Conservation (phyloP, 768 basidiomycete species). For the Naganishia vaughanmartiniae region DNA sequence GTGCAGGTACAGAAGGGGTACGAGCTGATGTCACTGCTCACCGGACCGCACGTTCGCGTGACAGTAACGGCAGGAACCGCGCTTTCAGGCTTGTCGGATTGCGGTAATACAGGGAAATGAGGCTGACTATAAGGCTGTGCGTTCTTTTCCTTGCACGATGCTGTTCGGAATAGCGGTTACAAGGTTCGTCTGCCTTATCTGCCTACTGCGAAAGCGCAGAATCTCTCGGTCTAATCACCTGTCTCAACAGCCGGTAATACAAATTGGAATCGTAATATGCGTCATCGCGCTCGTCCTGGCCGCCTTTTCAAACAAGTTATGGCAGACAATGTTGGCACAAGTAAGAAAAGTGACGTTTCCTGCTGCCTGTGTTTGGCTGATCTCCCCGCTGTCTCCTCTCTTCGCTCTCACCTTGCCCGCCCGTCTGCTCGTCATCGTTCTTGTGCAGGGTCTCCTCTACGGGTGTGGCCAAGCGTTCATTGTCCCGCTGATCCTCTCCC, state of each 20-base stretch:
- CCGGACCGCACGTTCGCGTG: too few species aligned
- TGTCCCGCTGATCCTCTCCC: slow-evolving; percentile 31
- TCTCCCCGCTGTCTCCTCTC: too few species aligned
- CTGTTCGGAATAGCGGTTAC: slow-evolving; percentile 24
- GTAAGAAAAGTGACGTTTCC: background rate
- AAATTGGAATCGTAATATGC: slow-evolving; percentile 19
- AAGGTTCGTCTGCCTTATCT: slow-evolving; percentile 22
- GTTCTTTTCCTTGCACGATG: background rate
- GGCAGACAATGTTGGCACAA: slow-evolving; percentile 30
- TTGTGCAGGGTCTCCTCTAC: slow-evolving; percentile 27
- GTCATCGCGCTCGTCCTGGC: slow-evolving; percentile 18
- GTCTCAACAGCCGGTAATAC: slow-evolving; percentile 24
- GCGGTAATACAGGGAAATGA: background rate
- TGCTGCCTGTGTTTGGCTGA: too few species aligned
- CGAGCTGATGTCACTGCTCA: too few species aligned
- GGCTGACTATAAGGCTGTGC: background rate
- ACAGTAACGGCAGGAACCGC: too few species aligned
- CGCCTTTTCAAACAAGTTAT: slow-evolving; percentile 27
- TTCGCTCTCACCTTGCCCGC: too few species aligned
- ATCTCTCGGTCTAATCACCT: too few species aligned
- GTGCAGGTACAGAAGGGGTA: too few species aligned
- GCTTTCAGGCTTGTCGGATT: background rate
- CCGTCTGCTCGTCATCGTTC: too few species aligned
- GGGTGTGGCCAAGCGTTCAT: slow-evolving; percentile 27
- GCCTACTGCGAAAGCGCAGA: too few species aligned